Base-by-base conservation (phyloP, 345 rosid genomes). In the Eucalyptus leucophloia region DNA sequence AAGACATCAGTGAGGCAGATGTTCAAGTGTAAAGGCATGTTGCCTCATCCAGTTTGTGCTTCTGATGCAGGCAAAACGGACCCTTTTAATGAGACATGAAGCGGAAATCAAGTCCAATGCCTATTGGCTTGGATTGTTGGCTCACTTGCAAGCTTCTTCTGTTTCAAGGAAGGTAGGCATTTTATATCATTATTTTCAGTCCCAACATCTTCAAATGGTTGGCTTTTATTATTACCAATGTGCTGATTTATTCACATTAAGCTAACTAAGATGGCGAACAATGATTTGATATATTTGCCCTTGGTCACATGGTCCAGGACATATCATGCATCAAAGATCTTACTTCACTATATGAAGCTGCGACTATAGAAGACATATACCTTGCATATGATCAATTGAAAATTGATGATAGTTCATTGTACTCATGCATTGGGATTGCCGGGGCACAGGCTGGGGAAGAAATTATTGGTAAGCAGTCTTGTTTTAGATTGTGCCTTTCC, bases 71-170 rank as follows among this genome's bases (percentile, higher is more conserved):
- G 99, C 99, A 89, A 98, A 95, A 91, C 94, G 99, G 62, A 97
- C 99, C 60, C 96, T 98, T 88, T 93, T 98, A 62, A 97, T 98
- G 99, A 96, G 99, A 89, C 99, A 98, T 92, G 99, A 98, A 94
- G 99, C 99, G 89, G 99, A 98, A 91, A 94, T 97, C 37, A 98
- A 98, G 94, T 97, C 99, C 91, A 98, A 98, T 93, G 98, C 98
- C 17, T 98, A 98, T 91, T 98, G 99, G 99, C 99, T 98, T 88
- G 99, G 99, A 87, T 92, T 98, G 90, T 92, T 98, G 89, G 98
- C 99, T 90, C 99, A 98, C 92, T 93, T 97, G 94, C 99, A 98
- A 94, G 99, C 99, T 89, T 93, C 98, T 85, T 96, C 98, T 81
- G 98, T 98, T 92, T 96, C 97, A 19, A 96, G 99, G 92, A 97